A percentile compares a stretch with the other conserved stretches of the same genome.
phyloP scores from a whole-genome alignment of 257 asterid genomes.

The Datura wrightii region DNA sequence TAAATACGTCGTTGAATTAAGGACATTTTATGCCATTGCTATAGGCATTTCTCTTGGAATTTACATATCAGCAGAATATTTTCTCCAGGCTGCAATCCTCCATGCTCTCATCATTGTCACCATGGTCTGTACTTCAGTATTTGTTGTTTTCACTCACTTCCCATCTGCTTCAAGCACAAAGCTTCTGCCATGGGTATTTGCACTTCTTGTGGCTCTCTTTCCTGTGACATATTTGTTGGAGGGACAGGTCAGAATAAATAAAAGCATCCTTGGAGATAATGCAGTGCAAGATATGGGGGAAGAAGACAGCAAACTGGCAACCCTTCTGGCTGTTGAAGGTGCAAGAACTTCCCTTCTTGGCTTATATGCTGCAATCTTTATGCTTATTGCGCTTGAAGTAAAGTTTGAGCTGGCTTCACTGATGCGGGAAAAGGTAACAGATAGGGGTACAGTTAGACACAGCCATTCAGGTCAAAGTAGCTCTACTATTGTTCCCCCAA shows the following conservation, averaged over 20 bases:
- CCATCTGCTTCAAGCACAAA: slow-evolving; percentile 98
- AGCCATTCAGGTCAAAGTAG: slow-evolving; percentile 75
- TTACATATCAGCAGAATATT: slow-evolving; percentile 90
- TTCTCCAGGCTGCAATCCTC: slow-evolving; percentile 84
- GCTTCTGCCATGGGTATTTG: slow-evolving; percentile 94
- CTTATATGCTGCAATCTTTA: slow-evolving; percentile 86
- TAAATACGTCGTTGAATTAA: slow-evolving; percentile 80
- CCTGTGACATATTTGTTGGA: slow-evolving; percentile 95
- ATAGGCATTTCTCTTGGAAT: slow-evolving; percentile 90
- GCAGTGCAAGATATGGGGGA: slow-evolving; percentile 58
- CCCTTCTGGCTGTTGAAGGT: slow-evolving; percentile 89
- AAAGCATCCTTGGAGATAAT: slow-evolving; percentile 58
- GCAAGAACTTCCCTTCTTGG: slow-evolving; percentile 97
- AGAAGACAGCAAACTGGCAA: slow-evolving; percentile 82
- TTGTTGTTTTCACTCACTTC: slow-evolving; percentile 92
- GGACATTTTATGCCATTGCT: slow-evolving; percentile 77
- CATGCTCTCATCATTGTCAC: slow-evolving; percentile 88
- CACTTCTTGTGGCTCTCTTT: slow-evolving; percentile 94
- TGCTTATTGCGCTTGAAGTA: slow-evolving; percentile 96
- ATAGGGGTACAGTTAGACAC: slow-evolving; percentile 73
- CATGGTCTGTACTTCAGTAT: slow-evolving; percentile 86
- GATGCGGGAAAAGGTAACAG: slow-evolving; percentile 69
- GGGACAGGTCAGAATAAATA: slow-evolving; percentile 86
- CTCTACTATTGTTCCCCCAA: slow-evolving; percentile 73
- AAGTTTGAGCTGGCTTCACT: slow-evolving; percentile 95